These are phyloP conservation scores for Aspergillus puulaauensis DNA, from an alignment of 2,329 filamentous ascomycete genomes.

Conservation along the genomic window DNA sequence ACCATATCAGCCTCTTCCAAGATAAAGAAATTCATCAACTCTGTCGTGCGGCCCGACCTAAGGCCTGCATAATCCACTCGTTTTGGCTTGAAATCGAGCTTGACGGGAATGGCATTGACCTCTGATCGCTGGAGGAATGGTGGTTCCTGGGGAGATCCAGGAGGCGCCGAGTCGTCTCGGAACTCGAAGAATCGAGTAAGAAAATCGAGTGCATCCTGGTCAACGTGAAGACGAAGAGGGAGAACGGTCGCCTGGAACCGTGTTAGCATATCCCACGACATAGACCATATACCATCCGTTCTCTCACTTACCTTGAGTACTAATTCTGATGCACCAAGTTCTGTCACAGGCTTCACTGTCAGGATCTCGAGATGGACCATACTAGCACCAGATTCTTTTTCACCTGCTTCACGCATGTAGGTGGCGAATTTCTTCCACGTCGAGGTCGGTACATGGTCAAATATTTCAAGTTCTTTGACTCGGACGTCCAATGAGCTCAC, in stretches of 20 bases:
- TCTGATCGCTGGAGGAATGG: conserved; percentile 90
- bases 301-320: conserved; percentile 64
- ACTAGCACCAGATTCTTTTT: conserved; percentile 78
- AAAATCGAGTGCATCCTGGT: conserved; percentile 96
- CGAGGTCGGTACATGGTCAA: conserved; percentile 90
- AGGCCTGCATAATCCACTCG: conserved; percentile 93
- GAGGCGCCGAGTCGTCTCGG: conserved; percentile 68
- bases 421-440: conserved; percentile 99
- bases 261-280: conserved; percentile 16
- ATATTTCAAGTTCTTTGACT: conserved; percentile 80
- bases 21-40: conserved; percentile 98
- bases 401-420: conserved; percentile 83
- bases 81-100: conserved; percentile 96
- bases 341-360: conserved; percentile 80
- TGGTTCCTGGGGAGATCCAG: conserved; percentile 64
- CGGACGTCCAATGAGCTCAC: conserved; percentile 84
- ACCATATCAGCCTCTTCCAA: conserved; percentile 86
- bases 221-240: conserved; percentile 86
- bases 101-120: conserved; percentile 77
- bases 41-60: conserved; percentile 87
- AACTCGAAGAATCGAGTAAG: conserved; percentile 98
- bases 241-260: conserved; percentile 62
- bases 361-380: conserved; percentile 90
- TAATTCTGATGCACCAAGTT: conserved; percentile 84
- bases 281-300: background rate